Evolutionary conservation across 2,329 filamentous ascomycete genomes (phyloP), one percentile per base, ranked within the genome.

Genomic region (Cytospora piceae): DNA sequence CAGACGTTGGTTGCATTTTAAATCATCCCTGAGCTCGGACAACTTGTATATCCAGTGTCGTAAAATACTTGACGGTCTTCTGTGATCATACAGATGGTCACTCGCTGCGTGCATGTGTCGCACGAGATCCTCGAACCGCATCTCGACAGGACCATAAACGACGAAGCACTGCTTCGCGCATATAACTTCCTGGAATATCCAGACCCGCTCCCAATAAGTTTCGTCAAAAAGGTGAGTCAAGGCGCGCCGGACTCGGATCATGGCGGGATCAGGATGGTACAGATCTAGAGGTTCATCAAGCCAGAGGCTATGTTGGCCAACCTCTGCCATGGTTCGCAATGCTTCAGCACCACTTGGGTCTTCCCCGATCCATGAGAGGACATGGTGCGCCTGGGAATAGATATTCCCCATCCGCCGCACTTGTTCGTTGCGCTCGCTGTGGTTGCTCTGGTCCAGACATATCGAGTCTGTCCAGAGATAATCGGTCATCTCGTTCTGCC

Each of bases 381-480:
- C 60, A 22, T 63, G 60, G 20, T 55, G 27, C 5, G 60, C 60
- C 17, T 56, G 53, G 11, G 52, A 56, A 29, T 63, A 63, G 27
- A 63, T 63, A 22, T 24, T n/a, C 27, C 60, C 60, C 52, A 63
- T 63, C 15, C 37, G 24, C 7, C 29, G 29, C 17, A 63, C 53
- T 37, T 63, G 60, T 14, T 46, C 60, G 22, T 57, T 63, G 52
- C 54, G 60, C 52, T 63, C 60, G 32, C 51, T 54, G 53, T 46
- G 60, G 11, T 39, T 29, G 29, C 22, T 15, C 39, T 63, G 60
- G 60, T 63, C 60, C 22, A 63, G 52, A 53, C 52, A 63, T 24
- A 63, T 42, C 20, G 53, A 56, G 53, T 63, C 60, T 32, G 39
- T 63, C 60, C 53, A 63, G 29, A 63, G n/a, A 39, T 42, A 63